A percentile compares a stretch with the other conserved stretches of the same genome.
Conservation (phyloP, 2,329 filamentous ascomycete genomes). For the Colletotrichum plurivorum region DNA sequence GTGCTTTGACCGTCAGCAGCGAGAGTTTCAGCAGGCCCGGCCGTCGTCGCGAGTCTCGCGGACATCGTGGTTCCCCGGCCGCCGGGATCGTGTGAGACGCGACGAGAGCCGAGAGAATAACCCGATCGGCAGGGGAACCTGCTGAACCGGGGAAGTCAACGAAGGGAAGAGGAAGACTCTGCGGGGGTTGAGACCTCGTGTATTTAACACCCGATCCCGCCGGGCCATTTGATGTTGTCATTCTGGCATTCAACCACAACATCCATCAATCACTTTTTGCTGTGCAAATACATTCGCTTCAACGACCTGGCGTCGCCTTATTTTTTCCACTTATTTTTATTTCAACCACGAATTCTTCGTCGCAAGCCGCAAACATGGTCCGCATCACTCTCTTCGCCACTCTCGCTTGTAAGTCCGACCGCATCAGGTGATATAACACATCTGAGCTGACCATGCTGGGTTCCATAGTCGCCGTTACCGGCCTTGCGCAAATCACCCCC, state of each 20-base stretch:
- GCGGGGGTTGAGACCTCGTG: no score
- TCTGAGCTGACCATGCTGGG: not conserved
- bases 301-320: conserved; percentile 34
- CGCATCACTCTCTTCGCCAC: conserved; percentile 44
- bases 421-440: not conserved
- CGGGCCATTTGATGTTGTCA: not conserved
- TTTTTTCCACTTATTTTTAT: not conserved
- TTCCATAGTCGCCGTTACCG: conserved; percentile 40
- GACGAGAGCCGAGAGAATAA: not conserved
- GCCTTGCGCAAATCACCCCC: conserved; percentile 42
- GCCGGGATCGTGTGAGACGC: conserved; percentile 5
- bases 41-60: not conserved
- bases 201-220: not conserved
- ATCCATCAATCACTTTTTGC: conserved; percentile 2
- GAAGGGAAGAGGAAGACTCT: no score
- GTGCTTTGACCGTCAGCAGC: not conserved
- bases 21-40: conserved; percentile 23
- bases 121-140: not conserved
- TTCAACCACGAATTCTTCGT: not conserved
- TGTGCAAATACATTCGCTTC: conserved; percentile 30
- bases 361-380: conserved; percentile 42
- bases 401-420: conserved; percentile 45
- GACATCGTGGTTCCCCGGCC: not conserved
- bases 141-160: not conserved
- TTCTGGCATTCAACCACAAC: not conserved